These are phyloP conservation scores for Solanum peruvianum DNA, from an alignment of 257 asterid genomes.

Conservation along the genomic window DNA sequence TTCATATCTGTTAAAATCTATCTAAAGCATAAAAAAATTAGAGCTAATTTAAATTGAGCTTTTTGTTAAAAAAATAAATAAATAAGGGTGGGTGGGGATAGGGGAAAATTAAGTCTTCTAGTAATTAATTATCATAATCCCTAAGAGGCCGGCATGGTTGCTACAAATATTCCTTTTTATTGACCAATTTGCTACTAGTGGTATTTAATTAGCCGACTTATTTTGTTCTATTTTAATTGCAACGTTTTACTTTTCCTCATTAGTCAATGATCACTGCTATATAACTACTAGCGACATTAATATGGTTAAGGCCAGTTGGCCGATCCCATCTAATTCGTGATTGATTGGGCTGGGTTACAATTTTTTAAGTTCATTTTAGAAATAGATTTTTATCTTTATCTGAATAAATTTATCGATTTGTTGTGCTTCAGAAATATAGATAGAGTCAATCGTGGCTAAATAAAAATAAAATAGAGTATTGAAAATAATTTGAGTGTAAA, in stretches of 20 bases:
- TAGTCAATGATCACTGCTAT: not conserved
- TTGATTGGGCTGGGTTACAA: rapidly evolving
- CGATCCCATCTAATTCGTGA: too few relatives aligned
- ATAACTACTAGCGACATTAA: not conserved
- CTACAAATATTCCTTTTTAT: too few relatives aligned
- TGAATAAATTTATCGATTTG: too few relatives aligned
- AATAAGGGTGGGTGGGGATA: not conserved
- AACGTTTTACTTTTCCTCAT: not conserved
- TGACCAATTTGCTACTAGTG: not conserved
- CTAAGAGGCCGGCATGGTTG: not conserved
- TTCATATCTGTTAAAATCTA: too few relatives aligned
- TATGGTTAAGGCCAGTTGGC: too few relatives aligned
- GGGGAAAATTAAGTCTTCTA: not conserved
- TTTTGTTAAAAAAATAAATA: too few relatives aligned
- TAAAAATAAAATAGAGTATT: too few relatives aligned
- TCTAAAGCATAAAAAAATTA: not conserved
- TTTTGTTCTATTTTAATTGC: not conserved
- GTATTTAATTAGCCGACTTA: not conserved
- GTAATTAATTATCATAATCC: not conserved
- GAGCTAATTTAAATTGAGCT: too few relatives aligned
- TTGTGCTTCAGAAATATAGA: rapidly evolving
- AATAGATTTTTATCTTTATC: too few relatives aligned
- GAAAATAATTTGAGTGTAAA: too few relatives aligned
- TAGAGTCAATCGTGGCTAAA: rapidly evolving
- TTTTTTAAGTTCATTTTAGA: too few relatives aligned